These are phyloP conservation scores for Clavispora vitiphila DNA, from an alignment of 805 yeast species.

Conservation along the genomic window DNA sequence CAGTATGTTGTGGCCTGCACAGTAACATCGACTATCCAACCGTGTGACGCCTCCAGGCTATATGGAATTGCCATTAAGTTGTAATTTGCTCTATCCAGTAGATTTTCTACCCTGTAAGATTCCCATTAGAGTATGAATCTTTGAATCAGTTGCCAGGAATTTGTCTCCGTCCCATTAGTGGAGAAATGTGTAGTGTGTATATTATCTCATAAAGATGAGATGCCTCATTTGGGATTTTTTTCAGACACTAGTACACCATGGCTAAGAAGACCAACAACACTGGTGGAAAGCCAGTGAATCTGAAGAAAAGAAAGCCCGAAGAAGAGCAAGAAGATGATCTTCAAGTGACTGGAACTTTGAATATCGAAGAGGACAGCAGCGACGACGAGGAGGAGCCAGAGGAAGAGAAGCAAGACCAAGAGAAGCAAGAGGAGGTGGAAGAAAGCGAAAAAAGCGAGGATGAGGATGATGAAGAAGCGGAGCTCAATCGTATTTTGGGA, in stretches of 20 bases:
- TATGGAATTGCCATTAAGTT: too few species aligned
- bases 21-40: too few species aligned
- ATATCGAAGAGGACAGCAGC: constrained; percentile 12
- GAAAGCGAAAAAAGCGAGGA: constrained; percentile 32
- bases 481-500: constrained; percentile 56
- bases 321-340: constrained; percentile 11
- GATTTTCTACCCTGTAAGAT: too few species aligned
- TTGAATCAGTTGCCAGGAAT: too few species aligned
- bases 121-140: too few species aligned
- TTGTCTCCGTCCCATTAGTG: too few species aligned
- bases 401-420: constrained; percentile 2
- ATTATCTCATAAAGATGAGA: neutral
- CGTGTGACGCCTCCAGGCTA: too few species aligned
- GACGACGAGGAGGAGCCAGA: constrained; percentile 6
- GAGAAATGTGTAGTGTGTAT: neutral
- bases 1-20: neutral
- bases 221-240: constrained; percentile 1
- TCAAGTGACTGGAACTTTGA: constrained; percentile 11
- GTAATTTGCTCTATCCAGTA: too few species aligned
- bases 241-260: constrained; percentile 4
- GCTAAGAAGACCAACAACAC: constrained; percentile 9
- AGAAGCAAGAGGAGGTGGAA: constrained; percentile 12
- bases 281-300: constrained; percentile 2
- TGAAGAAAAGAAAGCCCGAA: constrained; percentile 12
- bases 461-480: constrained; percentile 51